Base-by-base conservation (phyloP, 208 protist genomes). In the Naegleria lovaniensis region DNA sequence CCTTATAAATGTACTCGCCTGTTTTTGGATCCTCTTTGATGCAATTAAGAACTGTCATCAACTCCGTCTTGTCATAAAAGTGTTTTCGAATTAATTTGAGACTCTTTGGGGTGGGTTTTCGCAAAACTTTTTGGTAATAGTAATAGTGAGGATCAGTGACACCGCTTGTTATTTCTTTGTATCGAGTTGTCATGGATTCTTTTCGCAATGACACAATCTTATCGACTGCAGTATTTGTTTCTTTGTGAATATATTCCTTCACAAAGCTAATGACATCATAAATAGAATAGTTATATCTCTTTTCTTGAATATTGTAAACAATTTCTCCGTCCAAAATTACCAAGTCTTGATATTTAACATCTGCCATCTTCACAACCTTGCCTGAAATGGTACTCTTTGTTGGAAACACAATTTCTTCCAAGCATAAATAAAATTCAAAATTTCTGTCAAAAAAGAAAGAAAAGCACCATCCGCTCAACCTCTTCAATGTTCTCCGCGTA, bases 281-380 rank as follows among this genome's bases (percentile, higher is more conserved):
- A 55, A 89, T 67, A 38, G 85, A 48, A 89, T 89, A 89, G 39
- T 89, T 89, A 67, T 89, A 41, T 55, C 85, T 15, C 16, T 67
- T 5, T 25, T 59, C 48, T n/a, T n/a, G 5, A 38, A 89, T 29
- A 67, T 89, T 89, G 39, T 40, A 89, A n/a, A 89, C 11, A n/a
- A 89, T 67, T 40, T 89, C 85, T 40, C 85, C 85, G 25, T 89
- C 85, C n/a, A 89, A 40, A 41, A 89, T 67, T 22, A 89, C 29
- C 7, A 67, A 19, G 9, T 40, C 25, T 40, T 89, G 85, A 19
- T 67, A 41, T 11, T 6, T 15, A 22, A 38, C 1, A 6, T 51
- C 9, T 29, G n/a, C 48, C 9, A 58, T 0, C 15, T 43, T 89
- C 6, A 38, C 36, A 29, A 29, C 40, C 59, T 40, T 89, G 55